A percentile compares a stretch with the other conserved stretches of the same genome.
These are phyloP conservation scores for Erythrophleum ivorense DNA, from an alignment of 331 rosid genomes.

Conservation along the genomic window DNA sequence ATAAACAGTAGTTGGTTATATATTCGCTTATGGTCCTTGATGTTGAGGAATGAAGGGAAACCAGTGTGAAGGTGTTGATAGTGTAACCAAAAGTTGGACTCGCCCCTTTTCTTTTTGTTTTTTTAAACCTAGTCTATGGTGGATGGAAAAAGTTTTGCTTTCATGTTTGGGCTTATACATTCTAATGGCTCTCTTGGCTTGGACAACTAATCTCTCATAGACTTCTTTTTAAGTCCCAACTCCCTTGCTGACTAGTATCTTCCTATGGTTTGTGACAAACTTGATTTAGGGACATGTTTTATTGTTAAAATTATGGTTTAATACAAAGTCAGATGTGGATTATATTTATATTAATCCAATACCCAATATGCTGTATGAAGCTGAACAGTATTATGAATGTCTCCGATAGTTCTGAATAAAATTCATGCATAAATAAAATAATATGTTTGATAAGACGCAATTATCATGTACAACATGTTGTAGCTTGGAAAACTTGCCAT, in stretches of 20 bases:
- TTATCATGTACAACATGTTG: constrained; percentile 17
- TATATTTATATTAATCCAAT: constrained; percentile 16
- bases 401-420: background rate
- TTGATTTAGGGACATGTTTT: constrained; percentile 23
- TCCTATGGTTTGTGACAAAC: constrained; percentile 1
- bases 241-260: background rate
- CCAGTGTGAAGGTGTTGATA: constrained; percentile 36
- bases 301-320: constrained; percentile 27
- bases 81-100: constrained; percentile 38
- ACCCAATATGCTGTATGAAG: constrained; percentile 17
- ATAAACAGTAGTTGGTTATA: constrained; percentile 37
- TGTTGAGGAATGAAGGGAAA: constrained; percentile 34
- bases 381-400: constrained; percentile 30
- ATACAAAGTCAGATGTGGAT: constrained; percentile 5
- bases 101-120: constrained; percentile 21
- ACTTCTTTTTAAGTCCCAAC: constrained; percentile 6
- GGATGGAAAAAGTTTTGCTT: constrained; percentile 39
- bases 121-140: constrained; percentile 29
- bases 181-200: constrained; percentile 24
- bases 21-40: constrained; percentile 37
- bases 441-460: constrained; percentile 1
- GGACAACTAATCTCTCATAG: constrained; percentile 34
- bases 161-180: constrained; percentile 26
- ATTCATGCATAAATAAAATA: background rate
- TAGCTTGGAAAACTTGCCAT: constrained; percentile 5